Evolutionary conservation across 495 filamentous ascomycete species (phyloP), one percentile per base, ranked within the genome.

Genomic region (Jackrogersella multiformis): DNA sequence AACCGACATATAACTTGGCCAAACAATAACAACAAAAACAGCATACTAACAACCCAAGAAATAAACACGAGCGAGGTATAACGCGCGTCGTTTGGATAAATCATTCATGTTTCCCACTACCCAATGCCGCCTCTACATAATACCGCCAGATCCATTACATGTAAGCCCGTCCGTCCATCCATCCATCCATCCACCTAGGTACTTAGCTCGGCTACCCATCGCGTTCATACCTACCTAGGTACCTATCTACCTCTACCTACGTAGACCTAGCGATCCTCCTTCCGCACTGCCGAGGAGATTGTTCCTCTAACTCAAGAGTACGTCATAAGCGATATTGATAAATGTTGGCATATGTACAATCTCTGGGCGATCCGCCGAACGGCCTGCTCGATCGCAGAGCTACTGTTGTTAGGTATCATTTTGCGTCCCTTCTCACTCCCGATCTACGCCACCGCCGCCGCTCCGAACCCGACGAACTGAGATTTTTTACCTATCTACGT

Each of bases 341-440:
- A 42, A 42, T 42, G 23, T 24, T 59, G n/a, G 60, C 56, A 38
- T 69, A 69, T 64, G 61, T 69, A 69, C 66, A 69, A 61, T 65
- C 61, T 64, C 56, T 51, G 20, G 8, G 35, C 38, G 41, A 58
- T 61, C n/a, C 20, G 51, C 51, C 54, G 32, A 39, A 15, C 45
- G 39, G 28, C 44, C 45, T 60, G 55, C 46, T 6, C 21, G n/a
- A n/a, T 32, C 15, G 64, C 36, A 46, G 32, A 46, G 28, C 23
- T 34, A 34, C 42, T 63, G 35, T 45, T 53, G 41, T 49, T 65
- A 70, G 61, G 67, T 70, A 70, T 66, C 64, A 53, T 66, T 64
- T 57, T 57, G 38, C 56, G 42, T 59, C 45, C 61, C 45, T 21
- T 65, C 15, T 57, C 52, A 49, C 57, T 52, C 28, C 36, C 57